These are phyloP conservation scores for Dictyostelium brefeldianum DNA, from an alignment of 78 protist genomes.

Conservation along the genomic window DNA sequence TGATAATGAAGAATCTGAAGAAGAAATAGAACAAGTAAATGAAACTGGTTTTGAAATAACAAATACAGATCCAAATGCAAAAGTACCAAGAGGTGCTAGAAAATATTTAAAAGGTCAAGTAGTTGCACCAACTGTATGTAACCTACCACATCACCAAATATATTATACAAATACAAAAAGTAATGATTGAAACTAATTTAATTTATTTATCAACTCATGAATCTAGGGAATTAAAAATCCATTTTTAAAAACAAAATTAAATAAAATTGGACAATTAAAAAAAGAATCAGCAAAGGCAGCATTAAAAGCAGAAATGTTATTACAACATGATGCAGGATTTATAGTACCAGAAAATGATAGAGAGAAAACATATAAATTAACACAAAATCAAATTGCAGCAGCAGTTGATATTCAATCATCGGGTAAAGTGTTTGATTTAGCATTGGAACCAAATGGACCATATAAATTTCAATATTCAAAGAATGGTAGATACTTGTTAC, in stretches of 20 bases:
- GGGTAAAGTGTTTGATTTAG: conserved; percentile 83
- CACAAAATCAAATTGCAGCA: conserved; percentile 81
- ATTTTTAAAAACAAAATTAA: conserved; percentile 10
- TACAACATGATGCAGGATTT: conserved; percentile 38
- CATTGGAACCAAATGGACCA: conserved; percentile 90
- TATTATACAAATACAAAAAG: neutral
- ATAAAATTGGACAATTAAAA: conserved; percentile 3
- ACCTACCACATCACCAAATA: neutral
- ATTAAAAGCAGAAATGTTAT: conserved; percentile 38
- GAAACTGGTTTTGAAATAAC: neutral
- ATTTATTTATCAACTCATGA: neutral
- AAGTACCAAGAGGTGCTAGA: conserved; percentile 70
- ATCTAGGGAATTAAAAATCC: conserved; percentile 70
- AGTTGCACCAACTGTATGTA: conserved; percentile 45
- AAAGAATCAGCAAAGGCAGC: conserved; percentile 38
- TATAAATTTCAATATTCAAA: conserved; percentile 86
- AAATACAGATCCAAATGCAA: neutral
- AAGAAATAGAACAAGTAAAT: conserved; percentile 9
- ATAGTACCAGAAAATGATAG: conserved; percentile 91
- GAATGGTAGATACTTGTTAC: conserved; percentile 90
- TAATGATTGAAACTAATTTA: neutral
- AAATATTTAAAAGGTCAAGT: conserved; percentile 52
- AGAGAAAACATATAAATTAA: conserved; percentile 89
- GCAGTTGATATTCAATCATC: conserved; percentile 85
- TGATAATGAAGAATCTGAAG: conserved; percentile 22